Base-by-base conservation (phyloP, 345 rosid genomes). In the Ceriops tagal region DNA sequence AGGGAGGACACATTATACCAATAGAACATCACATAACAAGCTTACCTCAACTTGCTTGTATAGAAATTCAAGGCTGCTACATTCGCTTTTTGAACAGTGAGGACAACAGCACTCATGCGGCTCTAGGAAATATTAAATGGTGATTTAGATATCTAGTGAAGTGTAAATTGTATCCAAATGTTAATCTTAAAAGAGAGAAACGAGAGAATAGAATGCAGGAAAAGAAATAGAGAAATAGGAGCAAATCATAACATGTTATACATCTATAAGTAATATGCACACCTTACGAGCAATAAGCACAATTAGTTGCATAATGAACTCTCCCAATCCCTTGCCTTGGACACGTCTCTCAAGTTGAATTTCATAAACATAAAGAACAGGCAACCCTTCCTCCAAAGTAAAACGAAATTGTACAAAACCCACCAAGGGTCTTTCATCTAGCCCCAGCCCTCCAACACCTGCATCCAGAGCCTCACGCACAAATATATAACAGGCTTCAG, bases 281-380 rank as follows among this genome's bases (percentile, higher is more conserved):
- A 90, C 96, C 97, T 95, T 89, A 5, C 69, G 73, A 73, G 99
- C 99, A 79, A 95, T 85, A 53, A 86, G 90, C 86, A 89, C 92
- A 57, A 90, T 63, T 66, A 89, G 77, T 73, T 87, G 90, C 99
- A 95, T 95, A 60, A 95, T 76, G 82, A 86, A 88, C 46, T 88
- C 84, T 39, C 97, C 97, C 20, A 92, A 65, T 69, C 97, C 96
- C 75, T 84, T 89, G 32, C 96, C 89, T 75, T 85, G 99, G 64
- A 86, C 76, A 28, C 56, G 70, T 64, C 89, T 70, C 66, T 92
- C 88, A 16, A 95, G 88, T 78, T 89, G 99, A 58, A 92, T 67
- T 72, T 95, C 99, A 66, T 95, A 95, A 35, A 92, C 86, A 53
- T 95, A 95, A 64, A 95, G 85, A 37, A 92, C 96, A 4, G 93